Evolutionary conservation across 352 stramenopile species (phyloP).

Genomic region (Elongisporangium prolatum): DNA sequence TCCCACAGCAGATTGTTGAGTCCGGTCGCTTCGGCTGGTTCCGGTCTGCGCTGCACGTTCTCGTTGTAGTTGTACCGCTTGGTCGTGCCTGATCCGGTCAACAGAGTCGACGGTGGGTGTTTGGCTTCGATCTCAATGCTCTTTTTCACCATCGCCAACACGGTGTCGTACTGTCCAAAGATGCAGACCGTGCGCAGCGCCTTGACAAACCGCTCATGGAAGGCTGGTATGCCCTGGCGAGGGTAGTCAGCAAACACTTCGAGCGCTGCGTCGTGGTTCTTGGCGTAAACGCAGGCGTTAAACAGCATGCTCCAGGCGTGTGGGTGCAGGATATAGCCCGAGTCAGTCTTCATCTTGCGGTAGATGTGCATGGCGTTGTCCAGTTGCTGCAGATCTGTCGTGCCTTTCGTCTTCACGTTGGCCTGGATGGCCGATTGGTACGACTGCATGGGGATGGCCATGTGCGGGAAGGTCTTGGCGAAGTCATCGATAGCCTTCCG

Average conservation of each 20-base stretch:
- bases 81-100: constrained; percentile 4
- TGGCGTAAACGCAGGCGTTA: constrained; percentile 36
- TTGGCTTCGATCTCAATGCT: constrained; percentile 13
- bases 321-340: constrained; percentile 37
- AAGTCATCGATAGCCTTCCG: constrained; percentile 27
- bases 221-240: constrained; percentile 26
- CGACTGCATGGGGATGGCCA: constrained; percentile 23
- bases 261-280: constrained; percentile 23
- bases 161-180: constrained; percentile 20
- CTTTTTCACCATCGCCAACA: constrained; percentile 30
- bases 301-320: constrained; percentile 39
- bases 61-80: constrained; percentile 12
- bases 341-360: constrained; percentile 21
- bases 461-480: constrained; percentile 11
- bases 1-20: constrained; percentile 50
- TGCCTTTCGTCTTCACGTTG: constrained; percentile 17
- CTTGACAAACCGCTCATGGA: constrained; percentile 34
- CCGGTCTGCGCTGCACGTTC: constrained; percentile 1
- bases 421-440: constrained; percentile 33
- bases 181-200: constrained; percentile 30
- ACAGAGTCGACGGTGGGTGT: background rate
- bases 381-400: constrained; percentile 17
- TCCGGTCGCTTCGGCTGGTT: constrained; percentile 16
- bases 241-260: constrained; percentile 40
- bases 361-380: constrained; percentile 30